A percentile compares a stretch with the other conserved stretches of the same genome.
phyloP scores from a whole-genome alignment of 306 rosid species.

The Rosa rugosa region DNA sequence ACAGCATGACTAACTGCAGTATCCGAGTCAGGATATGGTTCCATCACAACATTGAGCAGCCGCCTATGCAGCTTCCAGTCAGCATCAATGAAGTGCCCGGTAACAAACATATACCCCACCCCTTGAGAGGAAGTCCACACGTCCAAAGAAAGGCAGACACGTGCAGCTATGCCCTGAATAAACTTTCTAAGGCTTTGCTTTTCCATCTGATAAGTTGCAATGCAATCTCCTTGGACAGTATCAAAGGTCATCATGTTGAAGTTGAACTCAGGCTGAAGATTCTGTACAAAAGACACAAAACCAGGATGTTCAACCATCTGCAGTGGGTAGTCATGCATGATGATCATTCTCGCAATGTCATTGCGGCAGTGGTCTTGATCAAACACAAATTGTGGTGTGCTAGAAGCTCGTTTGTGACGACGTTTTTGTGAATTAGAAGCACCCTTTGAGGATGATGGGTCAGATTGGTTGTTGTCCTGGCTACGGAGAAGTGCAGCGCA shows the following conservation, averaged over 20 bases:
- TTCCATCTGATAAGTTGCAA: constrained; percentile 72
- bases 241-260: constrained; percentile 83
- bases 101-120: constrained; percentile 81
- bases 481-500: constrained; percentile 68
- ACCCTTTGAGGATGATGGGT: constrained; percentile 32
- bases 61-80: constrained; percentile 86
- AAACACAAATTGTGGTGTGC: constrained; percentile 56
- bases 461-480: constrained; percentile 56
- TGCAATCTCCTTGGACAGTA: constrained; percentile 87
- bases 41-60: constrained; percentile 92
- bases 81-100: constrained; percentile 78
- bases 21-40: constrained; percentile 84
- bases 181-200: constrained; percentile 58
- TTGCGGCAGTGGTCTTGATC: constrained; percentile 81
- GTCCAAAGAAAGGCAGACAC: constrained; percentile 80
- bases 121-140: constrained; percentile 73
- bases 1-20: constrained; percentile 73
- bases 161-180: constrained; percentile 74
- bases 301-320: constrained; percentile 97
- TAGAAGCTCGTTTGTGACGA: constrained; percentile 58
- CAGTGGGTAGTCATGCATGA: constrained; percentile 95
- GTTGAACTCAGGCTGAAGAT: constrained; percentile 73
- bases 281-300: constrained; percentile 75
- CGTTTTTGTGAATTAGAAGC: constrained; percentile 59
- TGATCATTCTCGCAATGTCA: constrained; percentile 91